Base-by-base conservation (phyloP, 306 rosid species). In the Rosa multiflora region DNA sequence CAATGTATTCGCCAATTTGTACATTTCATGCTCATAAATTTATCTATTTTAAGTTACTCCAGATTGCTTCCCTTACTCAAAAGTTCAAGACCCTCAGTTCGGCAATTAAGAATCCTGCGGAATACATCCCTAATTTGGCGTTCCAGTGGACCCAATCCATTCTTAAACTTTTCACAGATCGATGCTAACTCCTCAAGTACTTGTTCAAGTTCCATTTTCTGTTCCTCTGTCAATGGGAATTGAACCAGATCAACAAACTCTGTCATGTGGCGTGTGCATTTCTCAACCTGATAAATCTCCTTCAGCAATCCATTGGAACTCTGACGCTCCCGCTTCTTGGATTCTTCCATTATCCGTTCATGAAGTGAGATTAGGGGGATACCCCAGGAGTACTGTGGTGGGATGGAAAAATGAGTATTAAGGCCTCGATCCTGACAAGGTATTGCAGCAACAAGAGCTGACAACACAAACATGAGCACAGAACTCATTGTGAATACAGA, bases 391-490 rank as follows among this genome's bases (percentile, higher is more conserved):
- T 85, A 92, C 26, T 90, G 93, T 82, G 87, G 88, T 0, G 93
- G 96, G 47, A 90, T 67, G 46, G 94, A 84, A 52, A 95, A 92
- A 52, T 92, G 97, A 78, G 87, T 86, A 74, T 78, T 87, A 32
- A 92, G 76, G 61, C 98, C 90, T 53, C 96, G 86, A 75, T 95
- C 98, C 77, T 95, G 99, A 76, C 99, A 95, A 10, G 98, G 99
- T 74, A 95, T 85, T 51, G 99, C 97, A 17, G 99, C 99, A 63
- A 92, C 98, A 40, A 95, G 90, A 70, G 85, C 80, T 88, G 96
- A 95, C 79, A 89, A 81, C 44, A 90, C 97, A 81, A 95, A 86
- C 61, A 90, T 76, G 51, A 95, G 90, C 63, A 95, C 86, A 68
- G 77, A 88, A 78, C 88, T 91, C 91, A 93, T 93, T 23, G 97